A percentile compares a stretch with the other conserved stretches of the same genome.
Conservation (phyloP, 2,329 filamentous ascomycete genomes). For the Aspergillus floridensis region DNA sequence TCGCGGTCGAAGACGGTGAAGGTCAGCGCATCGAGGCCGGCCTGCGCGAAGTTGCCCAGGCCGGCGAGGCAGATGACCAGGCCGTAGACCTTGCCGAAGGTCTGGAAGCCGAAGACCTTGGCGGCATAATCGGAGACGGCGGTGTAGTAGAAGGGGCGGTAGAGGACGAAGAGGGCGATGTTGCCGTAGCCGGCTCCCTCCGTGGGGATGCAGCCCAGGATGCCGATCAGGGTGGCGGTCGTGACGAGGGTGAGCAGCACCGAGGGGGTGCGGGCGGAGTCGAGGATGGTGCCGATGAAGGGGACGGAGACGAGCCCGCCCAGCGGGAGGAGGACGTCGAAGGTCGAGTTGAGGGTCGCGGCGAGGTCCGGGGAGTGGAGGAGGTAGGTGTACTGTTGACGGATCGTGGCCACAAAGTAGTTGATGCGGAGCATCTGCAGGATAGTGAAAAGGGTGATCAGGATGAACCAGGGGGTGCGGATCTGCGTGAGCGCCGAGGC, state of each 20-base stretch:
- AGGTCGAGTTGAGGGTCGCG: conserved; percentile 73
- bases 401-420: conserved; percentile 86
- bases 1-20: conserved; percentile 69
- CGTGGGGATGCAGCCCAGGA: conserved; percentile 70
- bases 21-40: conserved; percentile 73
- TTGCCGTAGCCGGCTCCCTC: conserved; percentile 72
- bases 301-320: conserved; percentile 83
- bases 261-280: conserved; percentile 69
- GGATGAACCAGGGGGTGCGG: conserved; percentile 66
- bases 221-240: conserved; percentile 70
- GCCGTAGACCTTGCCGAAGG: conserved; percentile 92
- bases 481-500: conserved; percentile 14
- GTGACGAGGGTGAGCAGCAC: conserved; percentile 69
- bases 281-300: conserved; percentile 77
- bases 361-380: conserved; percentile 62
- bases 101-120: conserved; percentile 89
- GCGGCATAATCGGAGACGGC: conserved; percentile 83
- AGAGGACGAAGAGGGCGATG: conserved; percentile 75
- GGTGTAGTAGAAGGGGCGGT: conserved; percentile 85
- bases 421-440: conserved; percentile 81
- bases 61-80: conserved; percentile 84
- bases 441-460: conserved; percentile 78
- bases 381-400: conserved; percentile 75
- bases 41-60: conserved; percentile 79
- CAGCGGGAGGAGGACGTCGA: conserved; percentile 79